Evolutionary conservation across 2,329 filamentous ascomycete genomes (phyloP), one percentile per base, ranked within the genome.

Genomic region (Aspergillus aculeatus): DNA sequence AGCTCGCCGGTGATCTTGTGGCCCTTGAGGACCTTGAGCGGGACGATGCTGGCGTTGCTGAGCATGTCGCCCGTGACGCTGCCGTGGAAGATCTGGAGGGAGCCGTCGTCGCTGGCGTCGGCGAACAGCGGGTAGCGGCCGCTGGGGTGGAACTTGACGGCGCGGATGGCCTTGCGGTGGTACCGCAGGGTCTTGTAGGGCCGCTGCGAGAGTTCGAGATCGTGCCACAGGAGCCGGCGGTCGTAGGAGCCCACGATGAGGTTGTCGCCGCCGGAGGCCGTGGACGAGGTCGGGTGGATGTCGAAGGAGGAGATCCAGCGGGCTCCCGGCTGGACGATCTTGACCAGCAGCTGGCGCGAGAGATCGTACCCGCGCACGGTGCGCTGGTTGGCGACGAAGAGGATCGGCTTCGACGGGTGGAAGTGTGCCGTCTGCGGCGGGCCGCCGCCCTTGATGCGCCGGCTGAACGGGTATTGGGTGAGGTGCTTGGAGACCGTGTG

Each of bases 161-260:
- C 87, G 51, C 96, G 86, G 70, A 99, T 96, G 50, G 95, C 95
- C 77, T 96, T 91, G 62, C 86, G 81, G 79, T 99, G 95, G 81
- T 98, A 99, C 54, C 95, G 86, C 78, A 99, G 88, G 1, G 94
- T 98, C 82, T 97, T 97, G 82, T 96, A 98, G 0, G 95, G 95
- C 53, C 91, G 87, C 64, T 85, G 88, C 0, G 91, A 95, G 38
- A 99, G 86, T 67, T 99, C 95, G 56, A 98, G 84, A 78, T 99
- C 95, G 79, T 98, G 95, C 95, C 95, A 99, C 32, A 99, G 83
- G 2, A 99, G 83, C 50, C 94, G 88, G 66, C 93, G 88, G 78
- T 99, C 95, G 78, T 98, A 99, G 0, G 92, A 95, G 49, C 93
- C 92, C 11, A 97, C 91, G 60, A 98, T 91, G 57, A 99, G 78